Base-by-base conservation (phyloP, 2,329 filamentous ascomycete species). In the Exutisphaerella laricina region DNA sequence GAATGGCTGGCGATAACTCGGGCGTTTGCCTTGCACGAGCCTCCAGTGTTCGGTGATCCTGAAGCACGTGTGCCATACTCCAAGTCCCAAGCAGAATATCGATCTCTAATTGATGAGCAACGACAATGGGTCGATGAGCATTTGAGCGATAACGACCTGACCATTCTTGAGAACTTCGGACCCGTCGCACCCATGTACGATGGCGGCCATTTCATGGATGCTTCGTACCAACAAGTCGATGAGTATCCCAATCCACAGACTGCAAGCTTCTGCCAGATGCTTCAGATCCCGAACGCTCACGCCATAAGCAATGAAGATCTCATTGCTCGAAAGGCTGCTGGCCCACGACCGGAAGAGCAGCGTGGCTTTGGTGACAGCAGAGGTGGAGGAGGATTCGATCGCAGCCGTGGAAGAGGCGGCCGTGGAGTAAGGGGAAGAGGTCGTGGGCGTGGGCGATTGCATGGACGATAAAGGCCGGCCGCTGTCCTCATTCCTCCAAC, bases 1-100 rank as follows among this genome's bases (percentile, higher is more conserved):
- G 92, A 98, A 68, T 98, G 90, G 90, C 80, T 98, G 5, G 85
- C 92, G 30, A 96, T 98, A 51, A 89, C 83, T 9, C 84, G 90
- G 30, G 83, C 81, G 5, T 94, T 97, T 59, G 79, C 85, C 29
- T 56, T 71, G 3, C 73, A 79, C 29, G 57, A 71, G 31, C 58
- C 65, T 21, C 71, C 92, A 2, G 65, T 69, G 1, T 69, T 90
- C 26, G 85, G 86, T 45, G 72, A 83, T 50, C 71, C 71, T 4
- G 60, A 67, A 5, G 73, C 75, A 1, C 64, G 66, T 28, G 65
- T 76, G 0, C 73, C 83, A 0, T 62, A 35, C 9, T 85, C 14
- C 80, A 94, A 62, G 29, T 43, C 46, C n/a, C 53, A 58, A 46
- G 75, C 71, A 2, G 51, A 56, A 31, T 60, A 60, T 44, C 38